Evolutionary conservation across 768 basidiomycete genomes (phyloP).

Genomic region (Suillus subluteus): DNA sequence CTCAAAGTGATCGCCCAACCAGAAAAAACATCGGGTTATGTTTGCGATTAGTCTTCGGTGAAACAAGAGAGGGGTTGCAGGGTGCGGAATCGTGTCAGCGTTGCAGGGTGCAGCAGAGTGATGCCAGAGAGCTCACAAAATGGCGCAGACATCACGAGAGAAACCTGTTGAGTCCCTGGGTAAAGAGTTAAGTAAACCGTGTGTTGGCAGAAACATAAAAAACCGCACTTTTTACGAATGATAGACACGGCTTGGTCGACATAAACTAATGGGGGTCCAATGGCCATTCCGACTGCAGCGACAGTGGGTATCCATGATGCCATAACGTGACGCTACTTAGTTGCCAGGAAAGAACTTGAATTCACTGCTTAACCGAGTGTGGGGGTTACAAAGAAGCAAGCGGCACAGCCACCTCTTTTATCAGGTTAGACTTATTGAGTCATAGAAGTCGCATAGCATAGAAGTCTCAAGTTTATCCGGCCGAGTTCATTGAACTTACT

Average conservation of each 20-base stretch:
- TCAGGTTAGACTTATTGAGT: conserved; percentile 9
- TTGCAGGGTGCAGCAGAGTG: conserved; percentile 13
- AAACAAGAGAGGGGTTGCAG: conserved; percentile 15
- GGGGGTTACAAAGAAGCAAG: conserved; percentile 3
- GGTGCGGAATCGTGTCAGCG: conserved; percentile 14
- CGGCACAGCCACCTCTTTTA: conserved; percentile 3
- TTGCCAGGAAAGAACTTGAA: neutral
- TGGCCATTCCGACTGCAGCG: conserved; percentile 81
- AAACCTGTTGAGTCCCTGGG: conserved; percentile 82
- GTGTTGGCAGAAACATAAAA: conserved; percentile 10
- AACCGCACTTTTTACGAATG: conserved; percentile 65
- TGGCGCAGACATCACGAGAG: conserved; percentile 85
- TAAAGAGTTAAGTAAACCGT: conserved; percentile 12
- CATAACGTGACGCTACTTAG: conserved; percentile 37
- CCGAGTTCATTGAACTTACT: conserved; percentile 6
- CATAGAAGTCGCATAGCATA: neutral
- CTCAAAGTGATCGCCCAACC: conserved; percentile 83
- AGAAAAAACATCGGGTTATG: conserved; percentile 89
- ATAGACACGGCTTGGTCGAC: conserved; percentile 85
- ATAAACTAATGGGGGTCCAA: conserved; percentile 85
- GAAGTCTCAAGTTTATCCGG: neutral
- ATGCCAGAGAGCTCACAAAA: conserved; percentile 52
- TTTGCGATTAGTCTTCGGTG: conserved; percentile 71
- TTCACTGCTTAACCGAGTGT: neutral
- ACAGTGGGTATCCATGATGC: conserved; percentile 67